Base-by-base conservation (phyloP, 495 filamentous ascomycete species). In the Penicillium silybi region DNA sequence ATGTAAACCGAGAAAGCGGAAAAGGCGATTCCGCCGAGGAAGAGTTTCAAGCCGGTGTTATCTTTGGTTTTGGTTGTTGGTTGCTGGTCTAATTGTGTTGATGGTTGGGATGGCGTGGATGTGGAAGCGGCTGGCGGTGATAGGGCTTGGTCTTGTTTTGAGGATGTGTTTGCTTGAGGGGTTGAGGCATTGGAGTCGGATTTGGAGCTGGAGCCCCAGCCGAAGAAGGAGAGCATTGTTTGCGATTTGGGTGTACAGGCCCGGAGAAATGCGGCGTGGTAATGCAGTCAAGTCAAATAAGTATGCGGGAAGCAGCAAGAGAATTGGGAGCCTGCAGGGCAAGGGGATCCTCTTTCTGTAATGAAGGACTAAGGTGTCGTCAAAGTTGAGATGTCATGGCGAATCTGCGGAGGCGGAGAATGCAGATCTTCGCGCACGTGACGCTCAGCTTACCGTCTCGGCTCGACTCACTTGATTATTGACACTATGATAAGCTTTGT, bases 21-120 rank as follows among this genome's bases (percentile, higher is more conserved):
- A 69, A 92, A 95, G 57, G 81, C 71, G 18, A 85, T 76, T 50
- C 91, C 91, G 65, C 80, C 84, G 55, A 84, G 71, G 71, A 90
- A 83, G 54, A 92, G 70, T 53, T 75, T 76, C 37, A 67, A 59
- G 61, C 68, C 74, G 49, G 64, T 60, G 10, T 41, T 63, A 51
- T 46, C 52, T 58, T 52, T 45, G 42, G 47, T 44, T 58, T 52
- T 45, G 42, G 47, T 44, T 15, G 39, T 9, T 26, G 62, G 25
- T 43, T 22, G 51, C 37, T 57, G 61, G 1, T 23, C 17, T 55
- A 48, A n/a, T 59, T 56, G 52, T 39, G 29, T 32, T 37, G 44
- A 34, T 38, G 46, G 44, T 44, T 56, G 46, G 7, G 48, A 44
- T 52, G 56, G 32, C 43, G 61, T 48, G 3, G 41, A 16, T 46